Conservation (phyloP, 768 basidiomycete genomes). For the Suillus subluteus region DNA sequence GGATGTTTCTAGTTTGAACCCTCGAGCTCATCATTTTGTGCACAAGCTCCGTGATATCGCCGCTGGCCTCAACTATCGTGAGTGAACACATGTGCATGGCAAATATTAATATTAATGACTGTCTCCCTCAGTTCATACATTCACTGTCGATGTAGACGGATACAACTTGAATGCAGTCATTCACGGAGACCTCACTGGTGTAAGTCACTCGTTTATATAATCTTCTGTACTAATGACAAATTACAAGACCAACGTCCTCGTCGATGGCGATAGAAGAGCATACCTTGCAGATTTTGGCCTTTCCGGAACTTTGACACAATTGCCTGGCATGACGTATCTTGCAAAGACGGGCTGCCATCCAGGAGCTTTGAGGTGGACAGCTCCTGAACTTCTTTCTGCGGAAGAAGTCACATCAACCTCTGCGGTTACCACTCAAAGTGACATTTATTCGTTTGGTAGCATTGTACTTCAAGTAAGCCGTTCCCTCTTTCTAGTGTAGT, state of each 20-base stretch:
- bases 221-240: background rate
- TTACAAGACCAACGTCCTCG: conserved; percentile 25
- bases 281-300: conserved; percentile 49
- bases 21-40: background rate
- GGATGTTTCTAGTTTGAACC: background rate
- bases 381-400: conserved; percentile 36
- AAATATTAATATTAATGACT: background rate
- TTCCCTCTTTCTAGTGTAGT: background rate
- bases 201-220: background rate
- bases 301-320: conserved; percentile 41
- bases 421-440: conserved; percentile 25
- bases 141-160: background rate
- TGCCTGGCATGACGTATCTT: conserved; percentile 25
- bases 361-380: conserved; percentile 45
- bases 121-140: background rate
- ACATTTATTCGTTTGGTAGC: conserved; percentile 49
- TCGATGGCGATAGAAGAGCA: conserved; percentile 41
- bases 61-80: conserved; percentile 4
- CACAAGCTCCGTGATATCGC: background rate
- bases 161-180: background rate
- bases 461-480: conserved; percentile 27
- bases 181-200: conserved; percentile 16
- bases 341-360: conserved; percentile 13
- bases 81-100: background rate
- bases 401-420: background rate